Evolutionary conservation across 2,329 filamentous ascomycete species (phyloP).

Genomic region (Ambrosiella cleistominuta): DNA sequence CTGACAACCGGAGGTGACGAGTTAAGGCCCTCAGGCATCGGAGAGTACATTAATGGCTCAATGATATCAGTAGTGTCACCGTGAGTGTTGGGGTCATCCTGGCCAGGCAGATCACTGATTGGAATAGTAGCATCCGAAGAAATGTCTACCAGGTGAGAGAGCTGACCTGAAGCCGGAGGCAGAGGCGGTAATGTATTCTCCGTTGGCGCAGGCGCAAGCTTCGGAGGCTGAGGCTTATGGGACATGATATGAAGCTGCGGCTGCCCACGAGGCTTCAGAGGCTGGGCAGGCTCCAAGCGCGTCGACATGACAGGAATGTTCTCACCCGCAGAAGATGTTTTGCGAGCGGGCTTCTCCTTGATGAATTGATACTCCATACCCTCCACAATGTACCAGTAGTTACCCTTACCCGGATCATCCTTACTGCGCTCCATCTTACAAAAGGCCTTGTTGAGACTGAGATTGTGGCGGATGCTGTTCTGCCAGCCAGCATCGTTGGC

Average conservation of each 20-base stretch:
- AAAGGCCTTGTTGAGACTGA: constrained; percentile 92
- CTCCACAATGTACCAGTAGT: constrained; percentile 89
- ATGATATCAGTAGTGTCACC: constrained; percentile 20
- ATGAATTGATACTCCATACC: constrained; percentile 80
- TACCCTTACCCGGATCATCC: constrained; percentile 91
- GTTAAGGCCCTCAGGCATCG: constrained; percentile 52
- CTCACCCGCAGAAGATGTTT: constrained; percentile 36
- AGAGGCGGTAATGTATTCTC: constrained; percentile 21
- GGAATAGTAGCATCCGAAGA: constrained; percentile 67
- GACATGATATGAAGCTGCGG: constrained; percentile 16
- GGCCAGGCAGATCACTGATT: constrained; percentile 45
- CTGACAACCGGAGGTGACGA: constrained; percentile 76
- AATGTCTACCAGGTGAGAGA: constrained; percentile 34
- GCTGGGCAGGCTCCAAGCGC: constrained; percentile 25
- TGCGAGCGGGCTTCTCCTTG: constrained; percentile 62
- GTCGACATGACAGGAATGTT: constrained; percentile 41
- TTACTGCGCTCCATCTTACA: constrained; percentile 91
- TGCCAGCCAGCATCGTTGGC: constrained; percentile 83
- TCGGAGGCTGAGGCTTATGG: not conserved
- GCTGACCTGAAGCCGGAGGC: constrained; percentile 21
- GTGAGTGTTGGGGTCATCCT: constrained; percentile 31
- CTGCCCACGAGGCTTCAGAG: constrained; percentile 23
- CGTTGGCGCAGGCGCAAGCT: not conserved
- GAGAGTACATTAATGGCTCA: constrained; percentile 48
- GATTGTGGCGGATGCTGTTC: constrained; percentile 96